Percentiles rank a stretch among this genome's conserved stretches.
phyloP scores from a whole-genome alignment of 306 rosid species.

The Dalbergia oliveri region DNA sequence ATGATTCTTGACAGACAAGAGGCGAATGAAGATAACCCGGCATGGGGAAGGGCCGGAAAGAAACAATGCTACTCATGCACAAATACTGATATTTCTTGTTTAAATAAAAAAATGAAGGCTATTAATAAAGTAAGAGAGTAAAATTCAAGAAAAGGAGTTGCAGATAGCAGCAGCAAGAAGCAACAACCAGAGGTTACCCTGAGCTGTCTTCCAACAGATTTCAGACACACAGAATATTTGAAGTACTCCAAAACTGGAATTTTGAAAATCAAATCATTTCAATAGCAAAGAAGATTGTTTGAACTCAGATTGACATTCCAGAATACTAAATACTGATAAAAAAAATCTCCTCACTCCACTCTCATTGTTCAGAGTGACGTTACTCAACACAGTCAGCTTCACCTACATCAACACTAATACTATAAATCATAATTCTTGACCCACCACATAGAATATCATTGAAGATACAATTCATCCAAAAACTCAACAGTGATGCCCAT shows the following conservation, averaged over 20 bases:
- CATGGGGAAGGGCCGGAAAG: not conserved
- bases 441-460: not conserved
- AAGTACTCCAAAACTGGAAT: not conserved
- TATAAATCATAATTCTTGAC: slow-evolving; percentile 9
- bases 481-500: not conserved
- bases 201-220: not conserved
- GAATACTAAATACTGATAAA: not conserved
- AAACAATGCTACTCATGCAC: slow-evolving; percentile 6
- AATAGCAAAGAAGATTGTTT: slow-evolving; percentile 5
- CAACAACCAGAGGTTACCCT: not conserved
- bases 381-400: slow-evolving; percentile 5
- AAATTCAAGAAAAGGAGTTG: not conserved
- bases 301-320: not conserved
- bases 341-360: not conserved
- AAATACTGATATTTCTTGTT: slow-evolving; percentile 7
- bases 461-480: slow-evolving; percentile 25
- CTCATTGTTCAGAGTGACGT: not conserved
- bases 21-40: not conserved
- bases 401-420: not conserved
- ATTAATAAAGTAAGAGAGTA: not conserved
- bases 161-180: slow-evolving; percentile 18
- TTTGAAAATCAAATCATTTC: not conserved
- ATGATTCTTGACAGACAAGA: not conserved
- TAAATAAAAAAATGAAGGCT: not conserved
- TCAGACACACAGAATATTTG: not conserved